A percentile compares a stretch with the other conserved stretches of the same genome.
Conservation (phyloP, 1,284 basidiomycete species). For the Trichosporon coremiiforme region DNA sequence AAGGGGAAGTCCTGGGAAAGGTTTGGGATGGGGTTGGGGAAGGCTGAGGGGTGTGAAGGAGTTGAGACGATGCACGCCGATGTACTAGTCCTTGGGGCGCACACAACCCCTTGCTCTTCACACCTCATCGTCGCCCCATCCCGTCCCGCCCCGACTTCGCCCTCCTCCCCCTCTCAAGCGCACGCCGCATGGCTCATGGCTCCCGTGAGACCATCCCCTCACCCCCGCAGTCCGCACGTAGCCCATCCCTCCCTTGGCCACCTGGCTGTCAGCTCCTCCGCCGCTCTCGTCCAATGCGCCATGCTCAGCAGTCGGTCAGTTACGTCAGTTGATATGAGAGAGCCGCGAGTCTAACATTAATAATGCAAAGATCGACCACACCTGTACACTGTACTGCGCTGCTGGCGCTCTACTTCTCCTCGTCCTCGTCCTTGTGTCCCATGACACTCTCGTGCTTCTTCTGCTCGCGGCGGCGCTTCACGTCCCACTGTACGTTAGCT, state of each 20-base stretch:
- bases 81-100: not conserved
- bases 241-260: too few species aligned
- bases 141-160: too few species aligned
- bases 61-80: not conserved
- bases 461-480: constrained; percentile 45
- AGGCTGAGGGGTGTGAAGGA: not conserved
- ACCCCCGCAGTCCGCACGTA: too few species aligned
- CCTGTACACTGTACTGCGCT: not conserved
- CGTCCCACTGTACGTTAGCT: constrained; percentile 50
- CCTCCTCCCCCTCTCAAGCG: not conserved
- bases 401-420: not conserved
- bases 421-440: constrained; percentile 20
- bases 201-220: too few species aligned
- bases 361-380: constrained; percentile 13
- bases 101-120: not conserved
- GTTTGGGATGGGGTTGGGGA: not conserved
- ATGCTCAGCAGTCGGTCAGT: not conserved
- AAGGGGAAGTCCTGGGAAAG: not conserved
- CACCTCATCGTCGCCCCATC: not conserved
- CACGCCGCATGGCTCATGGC: too few species aligned
- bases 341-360: not conserved
- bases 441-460: constrained; percentile 19
- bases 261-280: too few species aligned
- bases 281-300: too few species aligned
- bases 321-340: not conserved